Evolutionary conservation across 1,284 basidiomycete genomes (phyloP).

Genomic region (Boletellus deceptivus): DNA sequence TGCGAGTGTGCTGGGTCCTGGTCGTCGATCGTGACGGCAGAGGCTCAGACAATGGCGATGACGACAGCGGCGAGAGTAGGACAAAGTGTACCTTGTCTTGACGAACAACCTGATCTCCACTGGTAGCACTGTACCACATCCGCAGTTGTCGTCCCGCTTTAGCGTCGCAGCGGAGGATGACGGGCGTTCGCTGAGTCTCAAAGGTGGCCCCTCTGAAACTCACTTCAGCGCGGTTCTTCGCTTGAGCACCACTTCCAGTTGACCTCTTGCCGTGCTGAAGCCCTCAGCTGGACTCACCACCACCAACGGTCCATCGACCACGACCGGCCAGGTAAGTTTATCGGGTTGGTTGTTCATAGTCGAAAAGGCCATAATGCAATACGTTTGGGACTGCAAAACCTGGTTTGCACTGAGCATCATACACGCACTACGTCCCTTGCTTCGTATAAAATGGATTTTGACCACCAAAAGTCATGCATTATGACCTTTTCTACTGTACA

Average conservation of each 20-base stretch:
- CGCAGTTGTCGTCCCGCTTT: too few species aligned
- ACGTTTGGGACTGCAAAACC: slow-evolving; percentile 22
- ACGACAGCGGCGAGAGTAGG: too few species aligned
- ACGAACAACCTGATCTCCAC: too few species aligned
- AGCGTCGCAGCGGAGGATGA: background rate
- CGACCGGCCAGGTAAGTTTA: slow-evolving; percentile 21
- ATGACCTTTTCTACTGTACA: slow-evolving; percentile 28
- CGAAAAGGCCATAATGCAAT: slow-evolving; percentile 28
- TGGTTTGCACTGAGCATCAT: slow-evolving; percentile 9
- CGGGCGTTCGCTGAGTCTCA: background rate
- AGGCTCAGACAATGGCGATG: too few species aligned
- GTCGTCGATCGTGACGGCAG: too few species aligned
- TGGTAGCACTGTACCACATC: too few species aligned
- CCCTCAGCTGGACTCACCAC: too few species aligned
- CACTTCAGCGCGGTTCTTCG: too few species aligned
- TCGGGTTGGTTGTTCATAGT: slow-evolving; percentile 7
- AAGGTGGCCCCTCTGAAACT: background rate
- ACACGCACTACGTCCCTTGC: background rate
- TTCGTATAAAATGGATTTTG: slow-evolving; percentile 17
- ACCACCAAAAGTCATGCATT: slow-evolving; percentile 27
- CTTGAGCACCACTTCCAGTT: too few species aligned
- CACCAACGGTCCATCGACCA: background rate
- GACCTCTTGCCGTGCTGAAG: too few species aligned
- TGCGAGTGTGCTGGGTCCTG: too few species aligned
- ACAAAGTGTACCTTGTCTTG: too few species aligned